phyloP scores from a whole-genome alignment of 805 yeast genomes.

The Metschnikowia lochheadii region DNA sequence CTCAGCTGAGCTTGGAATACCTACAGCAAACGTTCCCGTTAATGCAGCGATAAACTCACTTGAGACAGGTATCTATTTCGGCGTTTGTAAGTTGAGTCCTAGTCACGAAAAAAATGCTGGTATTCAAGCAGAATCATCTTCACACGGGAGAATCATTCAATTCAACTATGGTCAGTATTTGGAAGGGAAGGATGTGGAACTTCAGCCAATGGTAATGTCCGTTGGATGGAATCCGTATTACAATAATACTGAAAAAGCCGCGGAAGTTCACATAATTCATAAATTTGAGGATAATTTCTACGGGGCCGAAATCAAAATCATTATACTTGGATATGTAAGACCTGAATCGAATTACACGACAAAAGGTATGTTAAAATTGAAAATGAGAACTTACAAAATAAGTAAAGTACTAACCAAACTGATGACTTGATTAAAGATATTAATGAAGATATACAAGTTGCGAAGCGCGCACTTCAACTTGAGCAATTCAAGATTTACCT shows the following conservation, averaged over 20 bases:
- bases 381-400: background rate
- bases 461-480: conserved; percentile 42
- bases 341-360: conserved; percentile 87
- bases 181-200: conserved; percentile 37
- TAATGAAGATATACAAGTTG: conserved; percentile 69
- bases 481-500: conserved; percentile 1
- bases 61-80: conserved; percentile 86
- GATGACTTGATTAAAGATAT: conserved; percentile 87
- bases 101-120: conserved; percentile 9
- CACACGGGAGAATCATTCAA: conserved; percentile 26
- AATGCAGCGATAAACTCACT: conserved; percentile 40
- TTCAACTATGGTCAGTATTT: conserved; percentile 61
- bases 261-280: conserved; percentile 83
- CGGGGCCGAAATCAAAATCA: conserved; percentile 70
- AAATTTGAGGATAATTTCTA: conserved; percentile 66
- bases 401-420: conserved; percentile 21
- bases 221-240: conserved; percentile 95
- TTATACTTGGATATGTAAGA: conserved; percentile 81
- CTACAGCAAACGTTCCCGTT: conserved; percentile 87
- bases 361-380: conserved; percentile 28
- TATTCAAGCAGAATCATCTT: conserved; percentile 8
- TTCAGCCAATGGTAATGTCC: conserved; percentile 88
- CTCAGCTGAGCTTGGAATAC: conserved; percentile 86
- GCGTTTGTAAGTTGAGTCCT: conserved; percentile 50
- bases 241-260: conserved; percentile 73